Evolutionary conservation across 495 filamentous ascomycete species (phyloP), one percentile per base, ranked within the genome.

Genomic region (Xylaria nigripes): DNA sequence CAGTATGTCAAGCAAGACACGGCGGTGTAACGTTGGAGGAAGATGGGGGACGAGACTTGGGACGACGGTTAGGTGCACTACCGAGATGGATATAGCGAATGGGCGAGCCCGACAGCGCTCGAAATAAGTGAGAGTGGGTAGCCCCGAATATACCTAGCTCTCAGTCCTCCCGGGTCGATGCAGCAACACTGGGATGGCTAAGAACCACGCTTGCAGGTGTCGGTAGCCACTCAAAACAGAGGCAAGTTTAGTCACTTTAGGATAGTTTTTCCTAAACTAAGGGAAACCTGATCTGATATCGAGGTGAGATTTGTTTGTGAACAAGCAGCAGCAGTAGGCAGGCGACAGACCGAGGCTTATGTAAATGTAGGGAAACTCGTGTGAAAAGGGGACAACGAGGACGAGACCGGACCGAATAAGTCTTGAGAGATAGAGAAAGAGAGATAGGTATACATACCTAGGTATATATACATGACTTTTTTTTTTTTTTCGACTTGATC

Each of bases 161-260:
- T 58, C 47, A 44, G 51, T 50, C 55, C 54, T 43, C 56, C 60
- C 64, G 61, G 64, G 45, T 64, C 54, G 50, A 50, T 66, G 64
- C 64, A 66, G 62, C 48, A 45, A 21, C 42, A 57, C 48, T 51
- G 4, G 50, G 55, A 52, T 47, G 54, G 59, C 53, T 53, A 50
- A 54, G 54, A 34, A 47, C 30, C 30, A 51, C 47, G 23, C 16
- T 38, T 36, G 18, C 42, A 57, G 48, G 10, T 50, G 47, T 51
- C 48, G 54, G 54, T 57, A 57, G 32, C 54, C 54, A 57, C 48
- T 57, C 41, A 57, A 19, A 38, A 47, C 4, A 40, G 36, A 51
- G 48, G 12, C 42, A 42, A 18, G 42, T 12, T 34, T 38, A 21
- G 52, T 18, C 4, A 21, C 32, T 51, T 40, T 23, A 2, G 4